These are phyloP conservation scores for Orbilia ellipsospora DNA, from an alignment of 2,329 filamentous ascomycete genomes.

Conservation along the genomic window DNA sequence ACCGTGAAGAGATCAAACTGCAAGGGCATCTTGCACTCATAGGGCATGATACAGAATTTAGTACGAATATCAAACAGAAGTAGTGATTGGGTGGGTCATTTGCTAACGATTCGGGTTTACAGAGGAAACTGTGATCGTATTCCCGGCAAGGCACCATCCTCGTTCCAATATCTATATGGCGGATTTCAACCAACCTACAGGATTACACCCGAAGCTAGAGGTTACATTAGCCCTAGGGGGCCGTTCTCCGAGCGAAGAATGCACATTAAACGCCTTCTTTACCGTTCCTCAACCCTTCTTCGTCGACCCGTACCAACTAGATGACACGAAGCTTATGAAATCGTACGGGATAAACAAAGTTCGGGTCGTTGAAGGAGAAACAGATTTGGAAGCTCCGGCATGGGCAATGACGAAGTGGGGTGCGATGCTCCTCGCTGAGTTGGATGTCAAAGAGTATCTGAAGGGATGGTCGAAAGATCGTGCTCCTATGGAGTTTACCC, in stretches of 20 bases:
- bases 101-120: conserved; percentile 13
- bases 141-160: conserved; percentile 57
- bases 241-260: conserved; percentile 43
- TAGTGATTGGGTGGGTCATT: too few species aligned
- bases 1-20: conserved; percentile 55
- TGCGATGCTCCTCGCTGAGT: conserved; percentile 55
- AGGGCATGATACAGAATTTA: conserved; percentile 52
- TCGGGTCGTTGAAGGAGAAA: conserved; percentile 56
- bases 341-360: conserved; percentile 57
- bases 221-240: conserved; percentile 50
- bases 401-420: conserved; percentile 58
- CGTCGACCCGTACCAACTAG: conserved; percentile 59
- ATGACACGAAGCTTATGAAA: conserved; percentile 55
- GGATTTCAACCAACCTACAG: conserved; percentile 55
- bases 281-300: conserved; percentile 57
- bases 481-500: conserved; percentile 54
- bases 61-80: conserved; percentile 28
- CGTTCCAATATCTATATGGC: conserved; percentile 54
- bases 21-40: conserved; percentile 56
- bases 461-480: conserved; percentile 25
- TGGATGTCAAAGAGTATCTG: conserved; percentile 51
- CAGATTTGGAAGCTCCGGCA: conserved; percentile 58
- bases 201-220: conserved; percentile 58
- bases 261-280: conserved; percentile 58
- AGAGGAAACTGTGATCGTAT: conserved; percentile 57